phyloP scores from a whole-genome alignment of 192 early-diverging fungal genomes.

The Radiomyces spectabilis region DNA sequence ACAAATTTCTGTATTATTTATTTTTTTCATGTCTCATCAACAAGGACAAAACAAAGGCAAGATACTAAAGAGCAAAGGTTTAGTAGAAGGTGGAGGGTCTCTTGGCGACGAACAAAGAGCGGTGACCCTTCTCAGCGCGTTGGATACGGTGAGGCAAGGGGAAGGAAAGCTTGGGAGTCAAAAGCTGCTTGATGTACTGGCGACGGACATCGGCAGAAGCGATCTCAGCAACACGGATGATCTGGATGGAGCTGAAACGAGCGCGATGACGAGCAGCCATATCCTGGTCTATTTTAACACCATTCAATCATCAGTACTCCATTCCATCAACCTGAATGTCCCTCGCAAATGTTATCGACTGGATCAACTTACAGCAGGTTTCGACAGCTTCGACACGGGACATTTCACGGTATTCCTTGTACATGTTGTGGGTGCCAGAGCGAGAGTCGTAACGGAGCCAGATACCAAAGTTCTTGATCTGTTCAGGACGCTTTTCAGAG shows the following conservation, averaged over 20 bases:
- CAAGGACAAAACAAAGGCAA: background rate
- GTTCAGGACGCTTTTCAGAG: conserved; percentile 85
- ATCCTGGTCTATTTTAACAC: conserved; percentile 68
- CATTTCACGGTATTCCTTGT: conserved; percentile 99
- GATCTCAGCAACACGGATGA: conserved; percentile 94
- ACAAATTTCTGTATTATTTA: background rate
- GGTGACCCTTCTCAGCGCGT: conserved; percentile 78
- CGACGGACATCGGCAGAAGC: conserved; percentile 85
- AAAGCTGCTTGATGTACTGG: conserved; percentile 94
- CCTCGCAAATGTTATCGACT: background rate
- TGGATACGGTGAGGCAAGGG: conserved; percentile 95
- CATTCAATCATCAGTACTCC: background rate
- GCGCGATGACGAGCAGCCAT: conserved; percentile 98
- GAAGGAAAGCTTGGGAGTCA: conserved; percentile 87
- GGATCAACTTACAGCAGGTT: conserved; percentile 54
- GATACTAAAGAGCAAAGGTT: conserved; percentile 4
- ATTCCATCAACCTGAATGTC: background rate
- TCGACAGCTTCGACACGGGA: conserved; percentile 66
- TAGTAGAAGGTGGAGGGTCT: conserved; percentile 91
- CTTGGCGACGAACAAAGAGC: conserved; percentile 79
- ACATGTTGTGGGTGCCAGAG: conserved; percentile 99
- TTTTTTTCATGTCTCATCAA: background rate
- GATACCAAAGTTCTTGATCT: conserved; percentile 98
- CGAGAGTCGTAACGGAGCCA: conserved; percentile 99
- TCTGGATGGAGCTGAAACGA: conserved; percentile 94